Percentiles rank a stretch among this genome's conserved stretches.
These are phyloP conservation scores for Vigna reflexopilosa DNA, from an alignment of 306 rosid genomes.

Conservation along the genomic window DNA sequence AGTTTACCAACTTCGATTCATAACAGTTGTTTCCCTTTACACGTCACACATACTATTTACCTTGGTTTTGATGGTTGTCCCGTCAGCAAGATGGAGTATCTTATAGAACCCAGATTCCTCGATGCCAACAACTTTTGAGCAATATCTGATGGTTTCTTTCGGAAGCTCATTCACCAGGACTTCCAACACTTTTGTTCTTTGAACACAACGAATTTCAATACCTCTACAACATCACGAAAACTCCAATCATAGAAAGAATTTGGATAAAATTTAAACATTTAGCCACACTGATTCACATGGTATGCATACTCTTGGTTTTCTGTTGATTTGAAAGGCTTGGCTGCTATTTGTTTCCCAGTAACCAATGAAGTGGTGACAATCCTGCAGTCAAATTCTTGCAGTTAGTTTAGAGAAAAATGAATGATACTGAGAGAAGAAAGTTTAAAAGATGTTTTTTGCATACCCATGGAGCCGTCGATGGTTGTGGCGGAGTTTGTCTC, in stretches of 20 bases:
- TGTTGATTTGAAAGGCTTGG: constrained; percentile 36
- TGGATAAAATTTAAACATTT: not conserved
- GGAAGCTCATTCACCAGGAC: constrained; percentile 73
- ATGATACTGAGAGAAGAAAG: not conserved
- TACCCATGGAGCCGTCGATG: constrained; percentile 61
- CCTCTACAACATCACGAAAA: constrained; percentile 35
- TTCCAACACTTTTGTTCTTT: constrained; percentile 62
- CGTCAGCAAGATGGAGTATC: constrained; percentile 75
- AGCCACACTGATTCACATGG: not conserved
- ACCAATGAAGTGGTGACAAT: constrained; percentile 52
- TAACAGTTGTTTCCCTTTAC: not conserved
- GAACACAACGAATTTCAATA: constrained; percentile 63
- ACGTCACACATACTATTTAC: constrained; percentile 38
- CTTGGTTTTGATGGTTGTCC: constrained; percentile 66
- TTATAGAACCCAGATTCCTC: constrained; percentile 66
- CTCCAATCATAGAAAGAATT: constrained; percentile 1
- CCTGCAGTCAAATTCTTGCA: constrained; percentile 47
- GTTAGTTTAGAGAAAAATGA: not conserved
- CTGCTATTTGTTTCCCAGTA: constrained; percentile 56
- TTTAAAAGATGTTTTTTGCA: not conserved
- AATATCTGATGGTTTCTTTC: constrained; percentile 66
- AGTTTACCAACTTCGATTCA: constrained; percentile 16
- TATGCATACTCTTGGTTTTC: constrained; percentile 58
- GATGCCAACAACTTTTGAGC: constrained; percentile 74
- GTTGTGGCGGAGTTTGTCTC: constrained; percentile 57